phyloP scores from a whole-genome alignment of 257 asterid genomes.

The Solanum rostratum region DNA sequence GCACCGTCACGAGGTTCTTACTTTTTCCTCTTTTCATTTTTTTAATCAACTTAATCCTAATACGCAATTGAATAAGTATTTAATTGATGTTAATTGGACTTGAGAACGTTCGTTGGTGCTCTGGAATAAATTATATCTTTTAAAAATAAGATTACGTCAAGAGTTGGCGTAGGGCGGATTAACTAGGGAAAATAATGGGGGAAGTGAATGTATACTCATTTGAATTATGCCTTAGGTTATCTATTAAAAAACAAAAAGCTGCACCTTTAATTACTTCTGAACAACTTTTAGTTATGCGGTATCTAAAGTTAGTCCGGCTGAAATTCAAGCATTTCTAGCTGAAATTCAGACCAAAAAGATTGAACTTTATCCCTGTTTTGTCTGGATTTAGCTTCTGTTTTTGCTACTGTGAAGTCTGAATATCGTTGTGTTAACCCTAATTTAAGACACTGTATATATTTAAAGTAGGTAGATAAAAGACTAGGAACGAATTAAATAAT shows the following conservation, averaged over 20 bases:
- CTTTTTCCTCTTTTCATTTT: not conserved
- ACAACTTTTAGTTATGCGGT: not conserved
- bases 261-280: not conserved
- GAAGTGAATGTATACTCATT: not conserved
- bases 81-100: not conserved
- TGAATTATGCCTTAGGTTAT: not conserved
- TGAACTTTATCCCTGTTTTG: too few relatives aligned
- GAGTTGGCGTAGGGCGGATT: not conserved
- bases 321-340: not conserved
- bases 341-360: not conserved
- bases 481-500: too few relatives aligned
- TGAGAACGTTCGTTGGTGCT: not conserved
- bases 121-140: not conserved
- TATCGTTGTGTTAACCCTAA: too few relatives aligned
- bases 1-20: constrained; percentile 32
- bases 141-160: not conserved
- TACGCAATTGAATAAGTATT: not conserved
- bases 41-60: not conserved
- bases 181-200: not conserved
- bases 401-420: too few relatives aligned
- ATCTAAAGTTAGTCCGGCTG: not conserved
- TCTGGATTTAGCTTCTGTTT: too few relatives aligned
- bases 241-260: not conserved
- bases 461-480: too few relatives aligned
- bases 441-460: too few relatives aligned